Base-by-base conservation (phyloP, 768 basidiomycete genomes). In the Exidia glandulosa region DNA sequence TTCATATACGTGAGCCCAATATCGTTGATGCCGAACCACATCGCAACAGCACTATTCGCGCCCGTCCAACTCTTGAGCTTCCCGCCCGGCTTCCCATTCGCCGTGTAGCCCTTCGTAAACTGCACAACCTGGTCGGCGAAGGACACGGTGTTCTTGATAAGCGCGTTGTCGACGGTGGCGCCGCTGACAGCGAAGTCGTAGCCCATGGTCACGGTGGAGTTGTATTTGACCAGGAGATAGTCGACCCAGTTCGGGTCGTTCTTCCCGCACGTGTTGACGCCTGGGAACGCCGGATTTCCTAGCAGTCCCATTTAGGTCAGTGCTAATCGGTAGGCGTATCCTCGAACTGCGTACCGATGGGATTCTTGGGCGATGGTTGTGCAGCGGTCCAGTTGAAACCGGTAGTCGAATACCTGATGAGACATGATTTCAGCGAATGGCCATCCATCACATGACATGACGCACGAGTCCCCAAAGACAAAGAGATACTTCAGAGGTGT, bases 21-120 rank as follows among this genome's bases (percentile, higher is more conserved):
- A 64, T 87, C 86, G 64, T 87, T 87, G 63, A 87, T 82, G 1
- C 86, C 86, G 59, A 88, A 85, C 77, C 78, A 87, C 23, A 87
- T 69, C 0, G 81, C 80, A 70, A 88, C 87, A 52, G 87, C 64
- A 57, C 83, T 66, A 64, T 86, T 81, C 3, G 66, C 64, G 59
- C 77, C 77, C 25, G 77, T 76, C 86, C 86, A 87, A 79, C 76
- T 1, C 80, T 77, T 2, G 69, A 7, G 74, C 68, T 0, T 84
- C 83, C 66, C 80, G 81, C 33, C 64, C 71, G 1, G 74, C 80
- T 9, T 6, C 27, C 16, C 62, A 32, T 9, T 12, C 16, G 16
- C n/a, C 1, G 56, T n/a, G 56, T 57, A 41, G 19, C 16, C 27
- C n/a, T 57, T 16, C n/a, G 6, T 12, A n/a, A 33, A 57, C 31